phyloP scores from a whole-genome alignment of 306 rosid genomes.

The Cotoneaster glaucophyllus region DNA sequence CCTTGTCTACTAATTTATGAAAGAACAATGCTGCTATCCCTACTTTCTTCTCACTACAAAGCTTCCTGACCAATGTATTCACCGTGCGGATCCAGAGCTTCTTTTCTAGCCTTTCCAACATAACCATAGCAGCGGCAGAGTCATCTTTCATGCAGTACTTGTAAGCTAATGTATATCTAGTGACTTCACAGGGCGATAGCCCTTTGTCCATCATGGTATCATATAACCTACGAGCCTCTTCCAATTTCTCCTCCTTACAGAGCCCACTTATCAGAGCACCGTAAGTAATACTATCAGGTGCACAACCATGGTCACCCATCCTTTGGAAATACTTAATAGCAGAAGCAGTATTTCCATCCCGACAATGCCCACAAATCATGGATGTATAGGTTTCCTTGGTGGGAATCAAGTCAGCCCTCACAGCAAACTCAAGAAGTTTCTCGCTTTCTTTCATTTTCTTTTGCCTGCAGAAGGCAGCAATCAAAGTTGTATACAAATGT shows the following conservation, averaged over 20 bases:
- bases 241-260: conserved; percentile 64
- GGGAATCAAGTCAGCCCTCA: conserved; percentile 55
- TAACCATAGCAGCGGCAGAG: conserved; percentile 52
- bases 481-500: conserved; percentile 65
- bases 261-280: conserved; percentile 85
- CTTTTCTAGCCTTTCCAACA: conserved; percentile 61
- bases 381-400: conserved; percentile 77
- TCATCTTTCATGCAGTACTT: conserved; percentile 72
- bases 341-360: conserved; percentile 43
- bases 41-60: conserved; percentile 68
- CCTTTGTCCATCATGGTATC: conserved; percentile 71
- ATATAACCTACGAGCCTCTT: conserved; percentile 55
- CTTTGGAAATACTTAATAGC: conserved; percentile 56
- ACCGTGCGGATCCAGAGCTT: conserved; percentile 69
- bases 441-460: conserved; percentile 58
- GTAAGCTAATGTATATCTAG: conserved; percentile 67
- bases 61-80: conserved; percentile 68
- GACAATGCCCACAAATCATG: conserved; percentile 82
- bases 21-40: conserved; percentile 84
- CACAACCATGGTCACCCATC: conserved; percentile 69
- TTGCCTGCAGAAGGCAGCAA: conserved; percentile 65
- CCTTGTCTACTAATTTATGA: conserved; percentile 61
- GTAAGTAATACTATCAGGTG: conserved; percentile 57
- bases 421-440: conserved; percentile 50
- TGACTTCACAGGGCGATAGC: conserved; percentile 78